Evolutionary conservation across 1,139 yeast species (phyloP).

Genomic region (Geotrichum carabidarum): DNA sequence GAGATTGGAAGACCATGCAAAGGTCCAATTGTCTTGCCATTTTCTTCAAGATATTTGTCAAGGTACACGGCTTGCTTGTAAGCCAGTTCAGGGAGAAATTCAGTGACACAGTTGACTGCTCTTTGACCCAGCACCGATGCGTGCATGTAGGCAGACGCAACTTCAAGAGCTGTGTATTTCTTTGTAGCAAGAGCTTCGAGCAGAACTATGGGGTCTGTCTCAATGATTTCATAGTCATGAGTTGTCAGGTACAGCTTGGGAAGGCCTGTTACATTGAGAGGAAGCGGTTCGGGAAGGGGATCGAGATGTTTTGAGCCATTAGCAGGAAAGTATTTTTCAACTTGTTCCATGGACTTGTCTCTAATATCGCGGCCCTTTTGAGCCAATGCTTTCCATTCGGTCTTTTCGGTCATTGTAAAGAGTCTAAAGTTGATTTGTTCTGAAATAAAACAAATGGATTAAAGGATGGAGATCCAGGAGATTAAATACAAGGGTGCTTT

Average conservation of each 20-base stretch:
- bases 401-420: background rate
- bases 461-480: no score
- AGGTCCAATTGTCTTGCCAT: slow-evolving; percentile 45
- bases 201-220: slow-evolving; percentile 33
- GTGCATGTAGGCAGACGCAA: slow-evolving; percentile 49
- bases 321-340: slow-evolving; percentile 28
- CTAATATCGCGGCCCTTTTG: slow-evolving; percentile 21
- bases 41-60: slow-evolving; percentile 39
- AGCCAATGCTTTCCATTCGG: background rate
- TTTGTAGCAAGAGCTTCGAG: slow-evolving; percentile 42
- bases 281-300: slow-evolving; percentile 29
- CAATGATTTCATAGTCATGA: slow-evolving; percentile 31
- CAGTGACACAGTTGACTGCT: slow-evolving; percentile 41
- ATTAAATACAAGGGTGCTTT: no score
- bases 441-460: no score
- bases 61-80: slow-evolving; percentile 42
- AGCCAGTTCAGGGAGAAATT: slow-evolving; percentile 34
- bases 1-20: slow-evolving; percentile 57
- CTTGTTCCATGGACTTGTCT: slow-evolving; percentile 31
- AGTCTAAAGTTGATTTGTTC: no score
- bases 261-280: slow-evolving; percentile 29
- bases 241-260: slow-evolving; percentile 27
- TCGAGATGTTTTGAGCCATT: slow-evolving; percentile 24
- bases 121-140: slow-evolving; percentile 58
- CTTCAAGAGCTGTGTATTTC: slow-evolving; percentile 43